These are phyloP conservation scores for Anthoceros angustus DNA, from an alignment of 225 moss, liverwort and hornwort genomes.

Conservation along the genomic window DNA sequence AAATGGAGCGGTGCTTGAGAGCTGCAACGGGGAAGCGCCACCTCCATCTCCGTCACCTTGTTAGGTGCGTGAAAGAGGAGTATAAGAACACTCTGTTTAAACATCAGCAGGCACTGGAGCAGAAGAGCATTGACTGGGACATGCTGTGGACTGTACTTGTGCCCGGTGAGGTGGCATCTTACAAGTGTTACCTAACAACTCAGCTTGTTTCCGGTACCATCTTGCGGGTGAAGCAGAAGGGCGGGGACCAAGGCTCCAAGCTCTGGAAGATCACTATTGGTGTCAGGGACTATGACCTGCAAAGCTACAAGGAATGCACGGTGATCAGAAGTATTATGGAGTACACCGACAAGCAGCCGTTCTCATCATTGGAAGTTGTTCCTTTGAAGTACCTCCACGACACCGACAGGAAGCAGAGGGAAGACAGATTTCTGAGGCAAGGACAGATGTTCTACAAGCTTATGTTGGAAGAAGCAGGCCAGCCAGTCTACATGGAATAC, in stretches of 20 bases:
- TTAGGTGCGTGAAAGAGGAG: background rate
- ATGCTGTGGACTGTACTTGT: background rate
- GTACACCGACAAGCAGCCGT: background rate
- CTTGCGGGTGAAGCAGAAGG: background rate
- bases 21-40: background rate
- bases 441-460: background rate
- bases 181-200: background rate
- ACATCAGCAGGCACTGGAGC: background rate
- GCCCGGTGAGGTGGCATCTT: background rate
- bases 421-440: background rate
- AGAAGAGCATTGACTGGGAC: background rate
- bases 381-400: background rate
- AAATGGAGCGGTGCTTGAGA: background rate
- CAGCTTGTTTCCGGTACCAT: background rate
- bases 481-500: background rate
- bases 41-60: background rate
- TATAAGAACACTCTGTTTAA: background rate
- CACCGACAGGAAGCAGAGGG: background rate
- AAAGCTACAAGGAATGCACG: background rate
- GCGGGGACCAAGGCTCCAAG: background rate
- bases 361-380: background rate
- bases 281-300: background rate
- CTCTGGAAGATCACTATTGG: background rate
- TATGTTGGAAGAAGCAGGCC: conserved; percentile 5
- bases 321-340: background rate